phyloP scores from a whole-genome alignment of 306 rosid genomes.

The Trichosanthes cucumerina region DNA sequence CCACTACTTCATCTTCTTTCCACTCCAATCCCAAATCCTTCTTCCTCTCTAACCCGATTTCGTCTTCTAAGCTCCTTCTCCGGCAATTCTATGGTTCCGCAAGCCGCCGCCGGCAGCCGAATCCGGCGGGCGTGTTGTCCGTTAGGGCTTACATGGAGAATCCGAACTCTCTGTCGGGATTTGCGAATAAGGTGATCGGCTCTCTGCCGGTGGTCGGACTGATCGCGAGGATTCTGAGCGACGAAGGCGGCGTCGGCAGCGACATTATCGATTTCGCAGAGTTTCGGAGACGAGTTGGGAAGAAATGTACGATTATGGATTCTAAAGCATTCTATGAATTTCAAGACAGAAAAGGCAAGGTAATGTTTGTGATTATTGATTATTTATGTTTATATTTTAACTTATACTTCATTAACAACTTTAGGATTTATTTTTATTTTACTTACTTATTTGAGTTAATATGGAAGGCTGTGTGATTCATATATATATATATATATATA shows the following conservation, averaged over 20 bases:
- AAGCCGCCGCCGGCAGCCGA: constrained; percentile 11
- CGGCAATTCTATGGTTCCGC: constrained; percentile 20
- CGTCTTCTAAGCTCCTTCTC: constrained; percentile 27
- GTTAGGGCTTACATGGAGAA: constrained; percentile 67
- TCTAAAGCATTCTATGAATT: constrained; percentile 70
- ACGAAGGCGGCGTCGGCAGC: constrained; percentile 85
- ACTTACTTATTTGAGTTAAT: too few species aligned
- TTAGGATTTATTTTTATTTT: neutral
- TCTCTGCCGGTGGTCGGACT: constrained; percentile 80
- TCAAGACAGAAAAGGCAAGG: constrained; percentile 63
- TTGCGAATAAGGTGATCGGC: constrained; percentile 70
- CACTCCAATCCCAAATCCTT: constrained; percentile 15
- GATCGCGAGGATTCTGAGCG: constrained; percentile 61
- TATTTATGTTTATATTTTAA: neutral
- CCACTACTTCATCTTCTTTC: constrained; percentile 32
- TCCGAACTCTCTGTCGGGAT: constrained; percentile 45
- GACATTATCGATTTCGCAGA: constrained; percentile 78
- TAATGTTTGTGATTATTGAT: neutral
- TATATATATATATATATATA: too few species aligned
- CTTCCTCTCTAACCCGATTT: constrained; percentile 24
- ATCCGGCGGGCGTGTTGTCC: constrained; percentile 23
- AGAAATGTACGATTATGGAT: constrained; percentile 48
- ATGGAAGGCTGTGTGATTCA: too few species aligned
- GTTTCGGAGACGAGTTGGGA: constrained; percentile 79
- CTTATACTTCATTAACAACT: neutral